Conservation (phyloP, 225 moss, liverwort and hornwort species). For the Marchantia paleacea region DNA sequence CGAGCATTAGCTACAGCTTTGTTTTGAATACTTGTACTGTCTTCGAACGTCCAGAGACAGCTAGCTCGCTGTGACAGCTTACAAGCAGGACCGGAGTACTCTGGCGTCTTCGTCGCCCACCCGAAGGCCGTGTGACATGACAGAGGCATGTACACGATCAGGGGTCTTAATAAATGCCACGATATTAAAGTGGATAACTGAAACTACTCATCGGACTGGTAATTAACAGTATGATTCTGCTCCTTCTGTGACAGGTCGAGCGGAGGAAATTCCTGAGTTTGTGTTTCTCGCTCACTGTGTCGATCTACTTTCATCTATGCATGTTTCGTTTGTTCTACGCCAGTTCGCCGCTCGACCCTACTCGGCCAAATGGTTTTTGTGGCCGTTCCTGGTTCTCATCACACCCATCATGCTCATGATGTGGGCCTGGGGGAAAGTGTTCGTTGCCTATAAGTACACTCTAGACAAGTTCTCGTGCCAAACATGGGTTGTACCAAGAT, state of each 20-base stretch:
- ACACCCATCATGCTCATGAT: constrained; percentile 16
- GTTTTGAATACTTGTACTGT: no score
- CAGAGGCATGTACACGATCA: no score
- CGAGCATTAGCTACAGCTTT: background rate
- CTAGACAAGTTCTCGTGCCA: constrained; percentile 55
- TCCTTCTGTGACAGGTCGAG: constrained; percentile 43
- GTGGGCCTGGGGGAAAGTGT: constrained; percentile 55
- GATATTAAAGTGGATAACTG: no score
- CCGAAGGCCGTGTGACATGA: no score
- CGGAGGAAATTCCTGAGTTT: constrained; percentile 60
- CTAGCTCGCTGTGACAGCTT: no score
- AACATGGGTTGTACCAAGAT: constrained; percentile 85
- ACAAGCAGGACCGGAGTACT: no score
- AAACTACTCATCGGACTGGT: no score
- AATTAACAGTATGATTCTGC: background rate
- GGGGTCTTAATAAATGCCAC: no score
- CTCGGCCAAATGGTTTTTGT: constrained; percentile 55
- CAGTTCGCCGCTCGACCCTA: constrained; percentile 61
- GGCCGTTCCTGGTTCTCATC: constrained; percentile 33
- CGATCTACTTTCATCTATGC: constrained; percentile 69
- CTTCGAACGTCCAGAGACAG: no score
- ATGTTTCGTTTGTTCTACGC: constrained; percentile 71
- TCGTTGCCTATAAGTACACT: constrained; percentile 58
- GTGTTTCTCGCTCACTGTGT: constrained; percentile 88
- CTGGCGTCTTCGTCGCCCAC: no score